Conservation (phyloP, 2,329 filamentous ascomycete genomes). For the Colletotrichum eleusines region DNA sequence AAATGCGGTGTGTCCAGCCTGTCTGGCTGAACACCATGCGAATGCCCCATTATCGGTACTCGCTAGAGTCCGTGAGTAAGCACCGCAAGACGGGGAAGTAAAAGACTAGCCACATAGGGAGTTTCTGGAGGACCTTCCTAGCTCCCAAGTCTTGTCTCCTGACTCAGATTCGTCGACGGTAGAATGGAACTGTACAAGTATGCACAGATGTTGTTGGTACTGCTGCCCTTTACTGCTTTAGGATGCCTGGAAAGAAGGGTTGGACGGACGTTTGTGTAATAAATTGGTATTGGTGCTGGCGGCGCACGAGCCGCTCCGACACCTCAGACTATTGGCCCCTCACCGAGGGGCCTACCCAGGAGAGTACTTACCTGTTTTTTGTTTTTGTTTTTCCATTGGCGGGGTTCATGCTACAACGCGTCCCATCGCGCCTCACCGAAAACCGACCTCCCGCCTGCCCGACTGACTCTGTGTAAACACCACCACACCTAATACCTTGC, state of each 20-base stretch:
- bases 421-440: constrained; percentile 39
- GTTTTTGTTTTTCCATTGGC: neutral
- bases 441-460: constrained; percentile 5
- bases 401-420: constrained; percentile 34
- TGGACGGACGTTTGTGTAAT: neutral
- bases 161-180: neutral
- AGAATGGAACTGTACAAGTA: neutral
- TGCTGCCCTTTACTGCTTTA: constrained; percentile 4
- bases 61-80: neutral
- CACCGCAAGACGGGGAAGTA: neutral
- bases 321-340: neutral
- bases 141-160: neutral
- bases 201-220: neutral
- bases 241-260: constrained; percentile 2
- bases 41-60: neutral
- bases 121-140: neutral
- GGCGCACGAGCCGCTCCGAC: constrained; percentile 20
- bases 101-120: neutral
- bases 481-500: neutral
- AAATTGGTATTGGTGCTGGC: neutral
- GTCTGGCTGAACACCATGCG: neutral
- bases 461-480: neutral
- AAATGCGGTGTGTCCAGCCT: neutral
- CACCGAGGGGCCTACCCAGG: constrained; percentile 19
- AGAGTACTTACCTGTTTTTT: neutral